Evolutionary conservation across 306 rosid species (phyloP).

Genomic region (Datisca glomerata): DNA sequence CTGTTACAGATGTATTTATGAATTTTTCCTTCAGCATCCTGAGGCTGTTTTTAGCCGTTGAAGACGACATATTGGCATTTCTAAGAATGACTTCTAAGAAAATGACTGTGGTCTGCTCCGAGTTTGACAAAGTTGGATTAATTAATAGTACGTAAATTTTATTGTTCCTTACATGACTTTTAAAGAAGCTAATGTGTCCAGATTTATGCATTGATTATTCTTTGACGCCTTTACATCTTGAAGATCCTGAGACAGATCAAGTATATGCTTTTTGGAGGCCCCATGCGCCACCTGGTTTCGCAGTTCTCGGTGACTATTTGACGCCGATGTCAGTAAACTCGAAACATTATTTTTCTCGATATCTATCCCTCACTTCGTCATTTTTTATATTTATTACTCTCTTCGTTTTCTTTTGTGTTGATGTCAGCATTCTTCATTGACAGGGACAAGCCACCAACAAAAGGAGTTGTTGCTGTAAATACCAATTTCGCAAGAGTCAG

Average conservation of each 20-base stretch:
- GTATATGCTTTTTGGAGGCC: constrained; percentile 90
- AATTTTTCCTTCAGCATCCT: constrained; percentile 93
- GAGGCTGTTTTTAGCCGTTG: constrained; percentile 83
- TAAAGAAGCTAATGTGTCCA: constrained; percentile 5
- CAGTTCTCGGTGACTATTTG: constrained; percentile 84
- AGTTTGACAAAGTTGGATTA: constrained; percentile 85
- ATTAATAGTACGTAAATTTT: constrained; percentile 35
- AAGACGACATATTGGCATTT: constrained; percentile 82
- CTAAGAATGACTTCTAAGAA: constrained; percentile 80
- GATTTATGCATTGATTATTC: no score
- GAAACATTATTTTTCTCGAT: constrained; percentile 15
- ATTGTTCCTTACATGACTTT: constrained; percentile 2
- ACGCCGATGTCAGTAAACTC: constrained; percentile 83
- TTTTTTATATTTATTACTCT: no score
- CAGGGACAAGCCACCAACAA: constrained; percentile 95
- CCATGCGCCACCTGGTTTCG: constrained; percentile 90
- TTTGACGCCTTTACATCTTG: constrained; percentile 16
- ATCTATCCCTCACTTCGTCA: background rate
- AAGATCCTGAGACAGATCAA: constrained; percentile 66
- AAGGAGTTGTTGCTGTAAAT: constrained; percentile 86
- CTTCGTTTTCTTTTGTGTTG: constrained; percentile 3
- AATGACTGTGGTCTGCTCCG: constrained; percentile 80
- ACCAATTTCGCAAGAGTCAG: constrained; percentile 55
- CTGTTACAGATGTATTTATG: constrained; percentile 80
- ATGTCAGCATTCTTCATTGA: constrained; percentile 15